A percentile compares a stretch with the other conserved stretches of the same genome.
Conservation (phyloP, 192 early-diverging fungal species). For the Gryganskiella cystojenkinii region DNA sequence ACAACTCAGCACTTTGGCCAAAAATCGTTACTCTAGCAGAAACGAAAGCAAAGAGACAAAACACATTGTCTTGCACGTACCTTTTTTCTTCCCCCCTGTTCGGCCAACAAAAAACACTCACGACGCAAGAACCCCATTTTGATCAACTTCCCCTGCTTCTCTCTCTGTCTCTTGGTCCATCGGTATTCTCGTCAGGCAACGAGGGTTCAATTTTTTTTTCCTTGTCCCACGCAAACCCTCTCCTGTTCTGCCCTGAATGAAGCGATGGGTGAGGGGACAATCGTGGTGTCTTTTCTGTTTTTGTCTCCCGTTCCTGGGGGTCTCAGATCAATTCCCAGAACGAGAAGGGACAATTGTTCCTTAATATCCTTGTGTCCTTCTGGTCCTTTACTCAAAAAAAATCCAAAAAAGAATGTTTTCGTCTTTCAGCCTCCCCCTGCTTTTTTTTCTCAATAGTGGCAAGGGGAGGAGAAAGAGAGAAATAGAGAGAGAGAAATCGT, state of each 20-base stretch:
- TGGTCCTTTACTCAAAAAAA: conserved; percentile 4
- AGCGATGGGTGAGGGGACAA: too few species aligned
- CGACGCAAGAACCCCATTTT: not conserved
- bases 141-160: not conserved
- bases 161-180: not conserved
- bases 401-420: conserved; percentile 7
- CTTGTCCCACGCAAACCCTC: not conserved
- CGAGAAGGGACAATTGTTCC: conserved; percentile 1
- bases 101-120: too few species aligned
- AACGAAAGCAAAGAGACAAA: too few species aligned
- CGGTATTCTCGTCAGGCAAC: not conserved
- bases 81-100: not conserved
- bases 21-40: not conserved
- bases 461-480: not conserved
- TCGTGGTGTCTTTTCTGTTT: not conserved
- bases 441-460: too few species aligned
- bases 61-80: not conserved
- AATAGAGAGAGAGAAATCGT: not conserved
- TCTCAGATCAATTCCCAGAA: not conserved
- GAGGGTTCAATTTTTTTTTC: not conserved
- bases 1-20: not conserved
- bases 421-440: too few species aligned
- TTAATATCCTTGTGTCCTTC: not conserved
- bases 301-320: not conserved
- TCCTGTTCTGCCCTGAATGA: not conserved